These are phyloP conservation scores for Fagopyrum esculentum DNA, from an alignment of 148 eudicot genomes.

Conservation along the genomic window DNA sequence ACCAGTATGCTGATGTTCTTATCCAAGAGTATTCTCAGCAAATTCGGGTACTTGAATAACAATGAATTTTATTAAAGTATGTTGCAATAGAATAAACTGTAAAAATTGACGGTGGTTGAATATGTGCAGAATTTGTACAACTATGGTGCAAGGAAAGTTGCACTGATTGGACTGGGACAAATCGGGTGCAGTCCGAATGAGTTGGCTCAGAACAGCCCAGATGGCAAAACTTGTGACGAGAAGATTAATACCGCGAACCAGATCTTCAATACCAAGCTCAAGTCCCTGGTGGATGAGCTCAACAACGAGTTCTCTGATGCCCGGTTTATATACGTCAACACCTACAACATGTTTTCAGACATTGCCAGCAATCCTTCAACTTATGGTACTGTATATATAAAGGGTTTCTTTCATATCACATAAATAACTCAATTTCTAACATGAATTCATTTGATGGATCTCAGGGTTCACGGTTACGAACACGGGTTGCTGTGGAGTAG, in stretches of 20 bases:
- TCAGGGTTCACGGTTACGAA: slow-evolving; percentile 67
- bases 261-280: slow-evolving; percentile 34
- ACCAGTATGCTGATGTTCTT: slow-evolving; percentile 44
- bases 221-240: slow-evolving; percentile 52
- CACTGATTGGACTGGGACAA: slow-evolving; percentile 40
- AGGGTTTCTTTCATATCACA: neutral
- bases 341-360: slow-evolving; percentile 38
- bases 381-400: slow-evolving; percentile 18
- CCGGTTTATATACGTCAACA: slow-evolving; percentile 35
- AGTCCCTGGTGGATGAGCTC: slow-evolving; percentile 30
- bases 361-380: slow-evolving; percentile 20
- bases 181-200: slow-evolving; percentile 70
- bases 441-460: neutral
- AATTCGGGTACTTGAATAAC: slow-evolving; percentile 27
- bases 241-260: slow-evolving; percentile 35
- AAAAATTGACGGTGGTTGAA: neutral
- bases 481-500: slow-evolving; percentile 81
- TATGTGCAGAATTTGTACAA: slow-evolving; percentile 38
- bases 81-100: neutral
- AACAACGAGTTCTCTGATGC: slow-evolving; percentile 29
- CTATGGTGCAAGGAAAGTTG: slow-evolving; percentile 52
- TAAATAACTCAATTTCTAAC: neutral
- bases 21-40: slow-evolving; percentile 43
- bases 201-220: slow-evolving; percentile 65
- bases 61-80: neutral